Evolutionary conservation across 495 filamentous ascomycete genomes (phyloP).

Genomic region (Neurospora tetraspora): DNA sequence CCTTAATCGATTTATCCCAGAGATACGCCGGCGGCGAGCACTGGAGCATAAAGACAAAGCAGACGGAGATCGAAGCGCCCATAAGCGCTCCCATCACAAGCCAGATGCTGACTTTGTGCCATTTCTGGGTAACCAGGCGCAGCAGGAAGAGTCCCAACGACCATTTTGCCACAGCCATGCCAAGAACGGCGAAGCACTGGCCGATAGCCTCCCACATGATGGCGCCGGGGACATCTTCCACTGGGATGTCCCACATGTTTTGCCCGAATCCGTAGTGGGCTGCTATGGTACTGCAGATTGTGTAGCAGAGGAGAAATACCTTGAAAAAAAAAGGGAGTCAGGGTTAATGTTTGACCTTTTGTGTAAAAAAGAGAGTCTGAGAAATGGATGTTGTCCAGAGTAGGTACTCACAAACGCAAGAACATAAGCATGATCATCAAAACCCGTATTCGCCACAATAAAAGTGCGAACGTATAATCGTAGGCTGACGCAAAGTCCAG

Average conservation of each 20-base stretch:
- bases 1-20: conserved; percentile 17
- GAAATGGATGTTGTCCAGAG: not conserved
- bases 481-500: not conserved
- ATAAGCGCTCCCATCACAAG: conserved; percentile 9
- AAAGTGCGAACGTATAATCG: not conserved
- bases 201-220: conserved; percentile 30
- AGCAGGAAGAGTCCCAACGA: conserved; percentile 33
- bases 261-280: conserved; percentile 25
- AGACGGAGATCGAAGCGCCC: conserved; percentile 4
- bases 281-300: conserved; percentile 2
- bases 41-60: conserved; percentile 39
- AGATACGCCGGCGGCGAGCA: conserved; percentile 28
- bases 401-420: not conserved
- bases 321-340: not conserved
- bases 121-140: conserved; percentile 23
- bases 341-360: not conserved
- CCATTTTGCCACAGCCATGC: conserved; percentile 29
- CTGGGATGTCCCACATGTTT: conserved; percentile 9
- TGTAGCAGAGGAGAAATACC: conserved; percentile 7
- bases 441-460: not conserved
- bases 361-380: not conserved
- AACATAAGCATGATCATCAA: not conserved
- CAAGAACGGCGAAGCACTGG: conserved; percentile 29
- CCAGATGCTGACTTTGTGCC: conserved; percentile 26
- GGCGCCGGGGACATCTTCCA: conserved; percentile 18